Base-by-base conservation (phyloP, 2,329 filamentous ascomycete genomes). In the Aspergillus fructus region DNA sequence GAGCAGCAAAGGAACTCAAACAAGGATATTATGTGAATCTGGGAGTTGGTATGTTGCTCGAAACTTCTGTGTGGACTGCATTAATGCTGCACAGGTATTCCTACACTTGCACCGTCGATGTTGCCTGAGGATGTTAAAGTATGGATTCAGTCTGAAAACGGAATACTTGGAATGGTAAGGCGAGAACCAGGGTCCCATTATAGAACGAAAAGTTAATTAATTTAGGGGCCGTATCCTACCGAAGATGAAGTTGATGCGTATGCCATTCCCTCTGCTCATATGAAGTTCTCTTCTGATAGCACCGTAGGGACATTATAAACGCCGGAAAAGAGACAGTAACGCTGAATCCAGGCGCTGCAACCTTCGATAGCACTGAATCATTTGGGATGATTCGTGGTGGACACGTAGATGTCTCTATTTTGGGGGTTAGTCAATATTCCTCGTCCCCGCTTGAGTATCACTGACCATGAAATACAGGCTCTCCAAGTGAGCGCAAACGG, bases 261-360 rank as follows among this genome's bases (percentile, higher is more conserved):
- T 62, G 68, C 13, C 17, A 27, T 13, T 15, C 7, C 5, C 27
- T 13, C 9, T 15, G 30, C 5, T 7, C 27, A 11, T 30, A 30
- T 30, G 27, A 30, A 30, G 9, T n/a, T 13, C 5, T 11, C 6
- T 9, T 4, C 23, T 40, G 21, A 42, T 23, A 19, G 27, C 19
- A n/a, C 23, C 17, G 2, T 37, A 81, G 79, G 11, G 90, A 93
- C 65, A 85, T 93, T 61, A 88, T 94, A 77, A 96, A 94, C 66
- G 91, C 91, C 0, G 90, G 91, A 56, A 96, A 96, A 71, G 90
- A 96, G 72, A 96, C 90, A 0, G 89, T 93, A 0, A 94, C 91
- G 0, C 81, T 94, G 0, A 77, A 91, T 0, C 87, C 89, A 0
- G 91, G 91, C 1, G 90, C 89, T 0, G 83, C 88, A 0, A 89